Evolutionary conservation across 164 flowering plant genomes (phyloP).

Genomic region (Vitis labrusca): DNA sequence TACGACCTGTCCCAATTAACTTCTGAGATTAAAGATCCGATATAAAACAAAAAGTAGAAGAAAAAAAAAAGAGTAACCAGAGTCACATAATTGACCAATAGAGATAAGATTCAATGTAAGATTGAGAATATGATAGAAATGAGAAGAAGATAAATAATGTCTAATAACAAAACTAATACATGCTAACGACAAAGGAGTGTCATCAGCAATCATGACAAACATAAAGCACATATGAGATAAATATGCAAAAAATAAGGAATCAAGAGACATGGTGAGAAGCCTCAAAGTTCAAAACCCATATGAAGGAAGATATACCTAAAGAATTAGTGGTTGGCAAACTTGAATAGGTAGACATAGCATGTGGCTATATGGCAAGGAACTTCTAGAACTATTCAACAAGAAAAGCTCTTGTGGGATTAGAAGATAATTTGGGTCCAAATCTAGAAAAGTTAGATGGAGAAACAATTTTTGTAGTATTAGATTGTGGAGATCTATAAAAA

Average conservation of each 20-base stretch:
- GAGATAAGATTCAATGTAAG: conserved; percentile 4
- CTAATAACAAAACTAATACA: background rate
- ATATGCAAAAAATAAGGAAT: background rate
- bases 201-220: conserved; percentile 12
- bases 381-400: background rate
- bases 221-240: background rate
- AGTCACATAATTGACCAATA: conserved; percentile 21
- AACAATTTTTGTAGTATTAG: no score
- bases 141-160: no score
- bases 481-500: no score
- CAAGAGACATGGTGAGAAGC: conserved; percentile 13
- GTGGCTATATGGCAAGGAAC: conserved; percentile 7
- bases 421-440: background rate
- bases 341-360: conserved; percentile 6
- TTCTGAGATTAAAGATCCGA: conserved; percentile 5
- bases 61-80: conserved; percentile 4
- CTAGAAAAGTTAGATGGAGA: no score
- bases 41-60: background rate
- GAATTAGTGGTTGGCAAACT: no score
- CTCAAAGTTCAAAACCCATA: conserved; percentile 4
- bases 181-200: conserved; percentile 7
- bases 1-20: conserved; percentile 22
- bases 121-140: no score
- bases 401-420: conserved; percentile 1
- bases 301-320: no score